phyloP scores from a whole-genome alignment of 192 early-diverging fungal genomes.

The Coemansia nantahalensis region DNA sequence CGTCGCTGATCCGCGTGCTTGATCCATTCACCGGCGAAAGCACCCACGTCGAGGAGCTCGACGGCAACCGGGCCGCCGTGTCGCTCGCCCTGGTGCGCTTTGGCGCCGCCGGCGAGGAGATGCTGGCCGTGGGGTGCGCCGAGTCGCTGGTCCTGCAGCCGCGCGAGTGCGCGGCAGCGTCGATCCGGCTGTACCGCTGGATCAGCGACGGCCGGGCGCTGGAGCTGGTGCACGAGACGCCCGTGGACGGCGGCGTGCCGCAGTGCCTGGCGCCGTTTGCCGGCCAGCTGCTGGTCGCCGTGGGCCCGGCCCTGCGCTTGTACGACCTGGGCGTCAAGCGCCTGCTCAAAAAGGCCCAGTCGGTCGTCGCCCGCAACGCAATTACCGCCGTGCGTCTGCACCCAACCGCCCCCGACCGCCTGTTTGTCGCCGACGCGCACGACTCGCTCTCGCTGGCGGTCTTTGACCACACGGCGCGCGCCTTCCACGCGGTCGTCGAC shows the following conservation, averaged over 20 bases:
- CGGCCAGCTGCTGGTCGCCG: conserved; percentile 83
- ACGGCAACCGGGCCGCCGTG: conserved; percentile 83
- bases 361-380: conserved; percentile 56
- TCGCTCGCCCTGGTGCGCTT: conserved; percentile 68
- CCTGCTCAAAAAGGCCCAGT: conserved; percentile 87
- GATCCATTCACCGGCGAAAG: conserved; percentile 76
- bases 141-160: conserved; percentile 68
- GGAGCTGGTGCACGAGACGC: conserved; percentile 86
- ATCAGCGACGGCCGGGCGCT: conserved; percentile 59
- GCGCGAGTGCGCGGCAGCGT: conserved; percentile 64
- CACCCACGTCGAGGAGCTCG: conserved; percentile 67
- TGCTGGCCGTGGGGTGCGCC: conserved; percentile 84
- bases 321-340: conserved; percentile 91
- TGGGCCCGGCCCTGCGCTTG: conserved; percentile 83
- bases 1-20: conserved; percentile 78
- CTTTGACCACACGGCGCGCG: conserved; percentile 71
- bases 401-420: conserved; percentile 66
- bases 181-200: conserved; percentile 74
- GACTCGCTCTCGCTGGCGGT: conserved; percentile 80
- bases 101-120: conserved; percentile 53
- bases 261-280: conserved; percentile 74
- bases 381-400: conserved; percentile 66
- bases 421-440: conserved; percentile 84
- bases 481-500: conserved; percentile 88
- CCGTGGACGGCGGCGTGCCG: conserved; percentile 60